These are phyloP conservation scores for Malassezia sp. DNA, from an alignment of 1,284 basidiomycete species.

Conservation along the genomic window DNA sequence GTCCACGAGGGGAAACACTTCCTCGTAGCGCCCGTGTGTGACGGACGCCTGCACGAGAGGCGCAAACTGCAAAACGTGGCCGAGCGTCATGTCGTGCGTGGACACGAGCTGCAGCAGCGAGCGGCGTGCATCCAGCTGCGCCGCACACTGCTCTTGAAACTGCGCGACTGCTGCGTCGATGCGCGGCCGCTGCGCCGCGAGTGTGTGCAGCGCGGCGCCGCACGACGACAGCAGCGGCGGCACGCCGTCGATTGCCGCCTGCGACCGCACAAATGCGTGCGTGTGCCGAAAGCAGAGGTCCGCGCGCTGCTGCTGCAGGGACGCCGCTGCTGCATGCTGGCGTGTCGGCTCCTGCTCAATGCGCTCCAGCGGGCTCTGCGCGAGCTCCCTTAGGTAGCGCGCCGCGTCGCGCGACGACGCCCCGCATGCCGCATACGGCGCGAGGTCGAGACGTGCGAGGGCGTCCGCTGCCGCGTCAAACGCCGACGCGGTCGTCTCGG, in stretches of 20 bases:
- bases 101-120: not conserved
- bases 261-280: slow-evolving; percentile 4
- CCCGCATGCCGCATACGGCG: not conserved
- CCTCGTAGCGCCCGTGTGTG: slow-evolving; percentile 6
- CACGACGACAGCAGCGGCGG: too few species aligned
- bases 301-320: slow-evolving; percentile 10
- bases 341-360: slow-evolving; percentile 14
- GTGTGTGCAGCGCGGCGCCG: not conserved
- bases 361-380: slow-evolving; percentile 2
- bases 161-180: not conserved
- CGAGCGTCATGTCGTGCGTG: not conserved
- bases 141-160: not conserved
- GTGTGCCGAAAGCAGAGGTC: slow-evolving; percentile 12
- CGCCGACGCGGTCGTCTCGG: not conserved
- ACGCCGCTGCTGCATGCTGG: not conserved
- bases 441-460: not conserved
- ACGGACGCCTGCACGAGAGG: slow-evolving; percentile 1
- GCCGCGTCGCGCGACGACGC: not conserved
- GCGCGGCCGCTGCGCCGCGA: not conserved
- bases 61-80: not conserved
- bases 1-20: slow-evolving; percentile 4
- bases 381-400: slow-evolving; percentile 6
- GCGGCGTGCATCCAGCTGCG: not conserved
- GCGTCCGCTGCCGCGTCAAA: not conserved
- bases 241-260: slow-evolving; percentile 2